phyloP scores from a whole-genome alignment of 352 stramenopile species.

The Phytophthora constricta region DNA sequence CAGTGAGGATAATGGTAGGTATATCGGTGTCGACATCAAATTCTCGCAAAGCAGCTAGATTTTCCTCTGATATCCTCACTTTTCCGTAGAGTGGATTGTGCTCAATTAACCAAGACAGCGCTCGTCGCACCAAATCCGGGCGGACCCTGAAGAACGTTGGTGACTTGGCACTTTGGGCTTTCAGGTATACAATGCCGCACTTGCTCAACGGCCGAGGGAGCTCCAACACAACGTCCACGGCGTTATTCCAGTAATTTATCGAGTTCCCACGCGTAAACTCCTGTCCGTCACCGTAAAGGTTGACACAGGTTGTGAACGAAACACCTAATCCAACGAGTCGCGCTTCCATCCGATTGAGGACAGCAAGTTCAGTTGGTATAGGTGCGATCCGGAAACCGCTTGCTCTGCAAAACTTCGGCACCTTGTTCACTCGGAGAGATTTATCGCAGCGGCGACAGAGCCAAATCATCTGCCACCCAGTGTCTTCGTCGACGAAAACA shows the following conservation, averaged over 20 bases:
- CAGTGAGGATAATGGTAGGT: neutral
- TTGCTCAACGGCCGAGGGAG: neutral
- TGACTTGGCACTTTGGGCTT: neutral
- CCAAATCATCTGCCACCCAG: neutral
- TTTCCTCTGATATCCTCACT: neutral
- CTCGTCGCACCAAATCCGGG: neutral
- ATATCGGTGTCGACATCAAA: neutral
- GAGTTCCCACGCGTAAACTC: conserved; percentile 5
- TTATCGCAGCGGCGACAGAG: neutral
- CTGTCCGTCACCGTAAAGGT: neutral
- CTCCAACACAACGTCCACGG: neutral
- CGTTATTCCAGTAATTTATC: conserved; percentile 5
- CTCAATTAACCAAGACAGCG: conserved; percentile 1
- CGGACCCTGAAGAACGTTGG: neutral
- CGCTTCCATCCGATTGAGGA: neutral
- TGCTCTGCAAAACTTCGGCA: neutral
- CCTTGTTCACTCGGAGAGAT: neutral
- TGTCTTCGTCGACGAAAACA: neutral
- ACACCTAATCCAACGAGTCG: neutral
- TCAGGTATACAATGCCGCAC: neutral
- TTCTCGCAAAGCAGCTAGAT: neutral
- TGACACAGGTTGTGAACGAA: conserved; percentile 5
- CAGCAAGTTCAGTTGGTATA: neutral
- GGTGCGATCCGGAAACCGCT: neutral
- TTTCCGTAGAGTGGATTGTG: conserved; percentile 1